These are phyloP conservation scores for Grifola frondosa DNA, from an alignment of 1,284 basidiomycete genomes.

Conservation along the genomic window DNA sequence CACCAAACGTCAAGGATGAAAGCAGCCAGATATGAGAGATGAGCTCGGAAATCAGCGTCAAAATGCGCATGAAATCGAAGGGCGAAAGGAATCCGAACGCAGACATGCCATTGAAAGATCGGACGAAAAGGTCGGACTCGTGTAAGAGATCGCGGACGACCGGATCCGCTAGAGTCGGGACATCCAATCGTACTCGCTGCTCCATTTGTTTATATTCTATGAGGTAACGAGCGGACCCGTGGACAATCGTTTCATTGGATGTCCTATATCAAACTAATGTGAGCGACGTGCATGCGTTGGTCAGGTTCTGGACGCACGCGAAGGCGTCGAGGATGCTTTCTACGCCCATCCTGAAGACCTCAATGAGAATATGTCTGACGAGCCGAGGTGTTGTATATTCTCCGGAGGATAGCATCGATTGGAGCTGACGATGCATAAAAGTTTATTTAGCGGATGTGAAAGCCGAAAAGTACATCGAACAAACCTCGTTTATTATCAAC, in stretches of 20 bases:
- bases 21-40: constrained; percentile 68
- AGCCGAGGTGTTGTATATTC: constrained; percentile 20
- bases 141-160: constrained; percentile 71
- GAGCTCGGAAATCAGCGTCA: constrained; percentile 69
- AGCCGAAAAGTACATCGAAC: constrained; percentile 22
- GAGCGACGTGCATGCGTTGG: too few species aligned
- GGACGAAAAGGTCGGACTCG: constrained; percentile 79
- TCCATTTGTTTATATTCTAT: constrained; percentile 77
- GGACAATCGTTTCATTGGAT: constrained; percentile 66
- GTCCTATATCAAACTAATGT: constrained; percentile 38
- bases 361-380: constrained; percentile 58
- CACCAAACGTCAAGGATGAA: constrained; percentile 60
- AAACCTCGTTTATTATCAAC: constrained; percentile 76
- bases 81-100: constrained; percentile 74
- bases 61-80: constrained; percentile 71
- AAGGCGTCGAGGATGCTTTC: constrained; percentile 70
- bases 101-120: constrained; percentile 66
- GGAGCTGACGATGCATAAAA: constrained; percentile 46
- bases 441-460: too few species aligned
- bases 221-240: constrained; percentile 66
- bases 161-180: constrained; percentile 74
- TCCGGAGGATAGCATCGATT: constrained; percentile 45
- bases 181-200: constrained; percentile 72
- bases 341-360: constrained; percentile 58
- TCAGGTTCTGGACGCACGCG: constrained; percentile 69